Conservation (phyloP, 257 asterid species). For the Penstemon eatonii region DNA sequence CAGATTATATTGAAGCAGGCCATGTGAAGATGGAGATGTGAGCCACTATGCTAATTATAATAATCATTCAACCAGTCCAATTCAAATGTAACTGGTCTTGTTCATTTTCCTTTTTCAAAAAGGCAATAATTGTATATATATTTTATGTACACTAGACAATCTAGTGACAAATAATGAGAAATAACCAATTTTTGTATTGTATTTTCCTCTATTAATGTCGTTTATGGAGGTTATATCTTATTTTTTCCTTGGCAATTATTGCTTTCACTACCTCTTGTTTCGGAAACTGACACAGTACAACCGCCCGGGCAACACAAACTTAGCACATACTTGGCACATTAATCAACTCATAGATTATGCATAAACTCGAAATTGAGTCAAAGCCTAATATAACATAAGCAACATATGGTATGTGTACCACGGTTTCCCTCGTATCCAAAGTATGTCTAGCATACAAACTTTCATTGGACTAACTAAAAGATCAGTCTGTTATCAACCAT, state of each 20-base stretch:
- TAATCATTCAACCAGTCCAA: conserved; percentile 27
- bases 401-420: too few relatives aligned
- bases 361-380: too few relatives aligned
- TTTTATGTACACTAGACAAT: conserved; percentile 33
- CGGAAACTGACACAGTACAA: not conserved
- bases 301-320: too few relatives aligned
- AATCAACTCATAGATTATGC: too few relatives aligned
- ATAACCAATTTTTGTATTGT: conserved; percentile 24
- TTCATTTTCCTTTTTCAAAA: conserved; percentile 20
- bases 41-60: conserved; percentile 26
- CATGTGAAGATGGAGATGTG: conserved; percentile 77
- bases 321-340: too few relatives aligned
- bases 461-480: too few relatives aligned
- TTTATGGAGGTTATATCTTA: not conserved
- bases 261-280: not conserved
- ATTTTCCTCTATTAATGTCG: conserved; percentile 10
- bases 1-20: conserved; percentile 55
- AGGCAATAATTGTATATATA: conserved; percentile 35
- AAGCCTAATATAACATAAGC: too few relatives aligned
- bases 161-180: conserved; percentile 36
- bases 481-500: too few relatives aligned
- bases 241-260: not conserved
- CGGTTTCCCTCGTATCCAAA: too few relatives aligned
- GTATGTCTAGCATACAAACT: too few relatives aligned
- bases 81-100: conserved; percentile 27